Conservation (phyloP, 2,329 filamentous ascomycete species). For the Mycosphaerella sp. region DNA sequence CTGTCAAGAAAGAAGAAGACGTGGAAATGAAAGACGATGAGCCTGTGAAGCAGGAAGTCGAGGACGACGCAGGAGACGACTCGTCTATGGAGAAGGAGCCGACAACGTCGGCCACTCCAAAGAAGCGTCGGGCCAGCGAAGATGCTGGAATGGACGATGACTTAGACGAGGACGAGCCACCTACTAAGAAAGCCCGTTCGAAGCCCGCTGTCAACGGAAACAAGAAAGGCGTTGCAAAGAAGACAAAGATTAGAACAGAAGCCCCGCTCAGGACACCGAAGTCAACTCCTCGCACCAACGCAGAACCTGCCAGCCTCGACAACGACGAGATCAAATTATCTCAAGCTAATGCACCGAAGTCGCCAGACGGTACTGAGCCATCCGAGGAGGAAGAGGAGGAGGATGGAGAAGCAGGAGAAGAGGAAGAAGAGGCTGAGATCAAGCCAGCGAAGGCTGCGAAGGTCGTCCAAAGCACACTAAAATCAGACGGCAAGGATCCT, state of each 20-base stretch:
- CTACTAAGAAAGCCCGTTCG: slow-evolving; percentile 34
- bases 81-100: slow-evolving; percentile 19
- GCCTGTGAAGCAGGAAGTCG: slow-evolving; percentile 19
- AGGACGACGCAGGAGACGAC: slow-evolving; percentile 24
- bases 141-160: slow-evolving; percentile 26
- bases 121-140: slow-evolving; percentile 27
- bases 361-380: slow-evolving; percentile 7
- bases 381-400: slow-evolving; percentile 35
- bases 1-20: slow-evolving; percentile 31
- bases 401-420: slow-evolving; percentile 34
- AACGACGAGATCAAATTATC: slow-evolving; percentile 10
- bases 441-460: slow-evolving; percentile 68
- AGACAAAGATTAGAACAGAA: slow-evolving; percentile 22
- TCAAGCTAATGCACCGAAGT: background rate
- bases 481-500: slow-evolving; percentile 64
- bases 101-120: slow-evolving; percentile 19
- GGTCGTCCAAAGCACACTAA: slow-evolving; percentile 71
- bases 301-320: slow-evolving; percentile 9
- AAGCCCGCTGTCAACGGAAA: slow-evolving; percentile 20
- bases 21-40: slow-evolving; percentile 31
- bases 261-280: slow-evolving; percentile 11
- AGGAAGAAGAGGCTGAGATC: slow-evolving; percentile 62
- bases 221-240: slow-evolving; percentile 23
- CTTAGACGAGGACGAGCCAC: slow-evolving; percentile 31
- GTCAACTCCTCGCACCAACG: slow-evolving; percentile 14